A percentile compares a stretch with the other conserved stretches of the same genome.
phyloP scores from a whole-genome alignment of 108 stramenopile genomes.

The Conticribra weissflogii region DNA sequence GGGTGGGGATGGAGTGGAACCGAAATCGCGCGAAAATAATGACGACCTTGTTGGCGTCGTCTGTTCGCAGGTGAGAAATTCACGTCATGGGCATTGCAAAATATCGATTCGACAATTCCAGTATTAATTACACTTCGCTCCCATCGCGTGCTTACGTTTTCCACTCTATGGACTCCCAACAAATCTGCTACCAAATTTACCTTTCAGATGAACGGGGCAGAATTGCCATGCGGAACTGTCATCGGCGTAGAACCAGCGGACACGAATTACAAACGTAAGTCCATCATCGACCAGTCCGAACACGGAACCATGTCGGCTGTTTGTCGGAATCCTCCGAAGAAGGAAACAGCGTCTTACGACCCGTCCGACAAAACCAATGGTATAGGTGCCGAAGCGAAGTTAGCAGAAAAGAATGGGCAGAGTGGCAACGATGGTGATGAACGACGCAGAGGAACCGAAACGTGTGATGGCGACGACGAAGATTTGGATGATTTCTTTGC shows the following conservation, averaged over 20 bases:
- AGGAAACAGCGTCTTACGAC: too few species aligned
- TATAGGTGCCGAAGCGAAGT: too few species aligned
- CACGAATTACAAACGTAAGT: conserved; percentile 46
- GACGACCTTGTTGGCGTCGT: conserved; percentile 57
- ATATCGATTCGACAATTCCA: background rate
- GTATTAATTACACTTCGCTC: background rate
- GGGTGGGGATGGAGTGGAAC: conserved; percentile 1
- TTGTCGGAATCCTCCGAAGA: too few species aligned
- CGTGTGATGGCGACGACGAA: conserved; percentile 44
- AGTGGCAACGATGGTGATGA: background rate
- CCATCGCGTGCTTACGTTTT: background rate
- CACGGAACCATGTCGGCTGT: too few species aligned
- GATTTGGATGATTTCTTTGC: conserved; percentile 76
- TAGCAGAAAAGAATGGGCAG: too few species aligned
- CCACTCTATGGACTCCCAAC: background rate
- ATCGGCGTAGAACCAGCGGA: conserved; percentile 67
- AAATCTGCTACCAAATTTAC: too few species aligned
- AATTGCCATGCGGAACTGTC: conserved; percentile 60
- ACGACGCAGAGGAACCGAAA: background rate
- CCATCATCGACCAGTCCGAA: too few species aligned
- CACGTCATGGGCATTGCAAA: background rate
- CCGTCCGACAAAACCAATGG: too few species aligned
- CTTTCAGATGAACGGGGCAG: conserved; percentile 71
- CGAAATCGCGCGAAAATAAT: too few species aligned
- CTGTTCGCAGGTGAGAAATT: conserved; percentile 72